phyloP scores from a whole-genome alignment of 495 filamentous ascomycete species.

The Amorphotheca resinae region DNA sequence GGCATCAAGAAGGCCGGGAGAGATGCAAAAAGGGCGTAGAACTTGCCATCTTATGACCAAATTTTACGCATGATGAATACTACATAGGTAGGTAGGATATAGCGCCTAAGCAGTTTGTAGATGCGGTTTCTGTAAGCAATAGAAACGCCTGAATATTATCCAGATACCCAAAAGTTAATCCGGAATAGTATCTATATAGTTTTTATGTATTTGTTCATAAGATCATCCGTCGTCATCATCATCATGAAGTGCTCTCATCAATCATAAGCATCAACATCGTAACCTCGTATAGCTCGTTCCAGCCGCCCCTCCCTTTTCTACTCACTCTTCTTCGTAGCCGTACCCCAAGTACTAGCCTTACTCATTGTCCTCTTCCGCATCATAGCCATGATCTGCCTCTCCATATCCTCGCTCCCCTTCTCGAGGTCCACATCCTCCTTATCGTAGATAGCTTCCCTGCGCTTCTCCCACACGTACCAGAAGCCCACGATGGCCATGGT shows the following conservation, averaged over 20 bases:
- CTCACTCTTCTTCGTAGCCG: constrained; percentile 16
- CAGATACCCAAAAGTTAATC: no score
- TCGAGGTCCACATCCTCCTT: constrained; percentile 36
- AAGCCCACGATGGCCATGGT: constrained; percentile 31
- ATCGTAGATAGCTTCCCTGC: constrained; percentile 31
- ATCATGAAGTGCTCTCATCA: constrained; percentile 2
- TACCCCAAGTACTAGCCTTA: constrained; percentile 33
- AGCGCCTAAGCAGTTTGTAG: no score
- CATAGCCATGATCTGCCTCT: constrained; percentile 36
- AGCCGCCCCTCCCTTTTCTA: not conserved
- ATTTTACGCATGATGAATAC: no score
- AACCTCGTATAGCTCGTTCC: constrained; percentile 1
- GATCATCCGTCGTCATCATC: not conserved
- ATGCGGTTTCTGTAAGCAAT: no score
- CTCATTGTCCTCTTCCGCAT: constrained; percentile 42
- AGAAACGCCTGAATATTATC: no score
- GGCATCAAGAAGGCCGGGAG: no score
- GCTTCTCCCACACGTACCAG: constrained; percentile 36
- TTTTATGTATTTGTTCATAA: constrained; percentile 2
- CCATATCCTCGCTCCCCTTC: constrained; percentile 39
- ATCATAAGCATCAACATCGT: constrained; percentile 1
- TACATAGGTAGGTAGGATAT: no score
- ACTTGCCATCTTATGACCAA: no score
- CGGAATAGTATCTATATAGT: no score
- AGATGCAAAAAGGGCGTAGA: no score